phyloP scores from a whole-genome alignment of 257 asterid species.

The Perilla frutescens region DNA sequence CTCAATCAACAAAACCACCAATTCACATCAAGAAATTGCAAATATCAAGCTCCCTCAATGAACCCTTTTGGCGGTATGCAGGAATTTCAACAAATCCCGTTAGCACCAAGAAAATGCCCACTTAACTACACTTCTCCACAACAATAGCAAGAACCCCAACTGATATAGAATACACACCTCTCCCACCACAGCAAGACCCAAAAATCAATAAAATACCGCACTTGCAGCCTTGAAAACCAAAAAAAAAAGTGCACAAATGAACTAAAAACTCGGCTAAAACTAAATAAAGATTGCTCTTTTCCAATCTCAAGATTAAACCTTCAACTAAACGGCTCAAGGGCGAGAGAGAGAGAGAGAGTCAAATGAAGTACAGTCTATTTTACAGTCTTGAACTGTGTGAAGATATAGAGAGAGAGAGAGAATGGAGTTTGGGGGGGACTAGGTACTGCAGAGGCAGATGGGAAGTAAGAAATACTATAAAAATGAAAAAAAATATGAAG shows the following conservation, averaged over 20 bases:
- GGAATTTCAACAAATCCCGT: conserved; percentile 39
- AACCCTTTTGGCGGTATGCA: conserved; percentile 54
- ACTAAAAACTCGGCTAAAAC: conserved; percentile 15
- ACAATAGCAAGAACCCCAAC: conserved; percentile 40
- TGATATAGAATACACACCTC: conserved; percentile 30
- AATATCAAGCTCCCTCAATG: conserved; percentile 37
- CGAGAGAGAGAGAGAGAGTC: conserved; percentile 28
- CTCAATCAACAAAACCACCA: conserved; percentile 34
- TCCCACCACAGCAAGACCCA: conserved; percentile 38
- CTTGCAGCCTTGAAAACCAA: conserved; percentile 36
- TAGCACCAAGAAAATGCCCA: conserved; percentile 37
- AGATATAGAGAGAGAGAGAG: conserved; percentile 30
- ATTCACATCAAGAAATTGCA: conserved; percentile 32
- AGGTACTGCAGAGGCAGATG: not conserved
- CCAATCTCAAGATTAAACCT: conserved; percentile 32
- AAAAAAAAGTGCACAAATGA: conserved; percentile 24
- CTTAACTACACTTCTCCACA: conserved; percentile 25
- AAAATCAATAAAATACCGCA: conserved; percentile 41
- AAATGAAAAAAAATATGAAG: conserved; percentile 16
- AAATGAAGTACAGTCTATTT: conserved; percentile 27
- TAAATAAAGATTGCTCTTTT: conserved; percentile 37
- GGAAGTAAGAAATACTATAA: conserved; percentile 18
- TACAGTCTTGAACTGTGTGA: conserved; percentile 48
- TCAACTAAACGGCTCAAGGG: conserved; percentile 32
- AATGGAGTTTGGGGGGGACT: not conserved